These are phyloP conservation scores for Saccharomyces hybrid DNA, from an alignment of 1,139 yeast species.

Conservation along the genomic window DNA sequence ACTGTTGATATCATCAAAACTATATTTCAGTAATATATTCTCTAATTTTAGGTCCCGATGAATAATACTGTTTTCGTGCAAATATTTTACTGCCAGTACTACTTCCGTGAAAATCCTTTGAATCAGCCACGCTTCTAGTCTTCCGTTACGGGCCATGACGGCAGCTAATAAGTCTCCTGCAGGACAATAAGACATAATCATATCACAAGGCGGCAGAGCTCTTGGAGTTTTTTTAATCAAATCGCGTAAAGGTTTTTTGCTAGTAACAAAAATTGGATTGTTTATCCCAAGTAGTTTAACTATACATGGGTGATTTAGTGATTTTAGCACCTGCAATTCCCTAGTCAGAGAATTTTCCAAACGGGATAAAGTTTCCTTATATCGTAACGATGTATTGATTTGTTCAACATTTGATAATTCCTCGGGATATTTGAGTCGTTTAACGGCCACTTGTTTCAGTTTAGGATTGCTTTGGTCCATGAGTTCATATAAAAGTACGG, in stretches of 20 bases:
- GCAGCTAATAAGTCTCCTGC: slow-evolving; percentile 82
- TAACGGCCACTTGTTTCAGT: slow-evolving; percentile 31
- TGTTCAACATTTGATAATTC: slow-evolving; percentile 14
- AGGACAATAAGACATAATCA: slow-evolving; percentile 65
- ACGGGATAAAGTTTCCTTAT: slow-evolving; percentile 37
- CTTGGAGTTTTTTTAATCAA: slow-evolving; percentile 8
- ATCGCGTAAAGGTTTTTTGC: slow-evolving; percentile 22
- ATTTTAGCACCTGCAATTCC: slow-evolving; percentile 59
- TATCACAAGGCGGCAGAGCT: slow-evolving; percentile 33
- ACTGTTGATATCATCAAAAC: slow-evolving; percentile 31
- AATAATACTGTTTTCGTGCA: slow-evolving; percentile 60
- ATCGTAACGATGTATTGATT: slow-evolving; percentile 16
- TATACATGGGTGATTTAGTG: slow-evolving; percentile 38
- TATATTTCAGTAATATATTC: slow-evolving; percentile 51
- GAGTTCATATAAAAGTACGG: slow-evolving; percentile 42
- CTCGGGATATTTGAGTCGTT: slow-evolving; percentile 29
- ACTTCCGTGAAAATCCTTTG: slow-evolving; percentile 63
- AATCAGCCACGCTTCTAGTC: slow-evolving; percentile 40
- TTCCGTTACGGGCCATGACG: slow-evolving; percentile 35
- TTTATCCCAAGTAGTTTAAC: slow-evolving; percentile 36
- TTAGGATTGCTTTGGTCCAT: slow-evolving; percentile 15
- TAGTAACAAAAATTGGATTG: slow-evolving; percentile 20
- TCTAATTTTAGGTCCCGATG: slow-evolving; percentile 89
- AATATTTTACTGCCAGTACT: slow-evolving; percentile 58
- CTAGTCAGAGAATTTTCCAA: slow-evolving; percentile 65